Evolutionary conservation across 345 rosid species (phyloP).

Genomic region (Geranium rotundifolium): DNA sequence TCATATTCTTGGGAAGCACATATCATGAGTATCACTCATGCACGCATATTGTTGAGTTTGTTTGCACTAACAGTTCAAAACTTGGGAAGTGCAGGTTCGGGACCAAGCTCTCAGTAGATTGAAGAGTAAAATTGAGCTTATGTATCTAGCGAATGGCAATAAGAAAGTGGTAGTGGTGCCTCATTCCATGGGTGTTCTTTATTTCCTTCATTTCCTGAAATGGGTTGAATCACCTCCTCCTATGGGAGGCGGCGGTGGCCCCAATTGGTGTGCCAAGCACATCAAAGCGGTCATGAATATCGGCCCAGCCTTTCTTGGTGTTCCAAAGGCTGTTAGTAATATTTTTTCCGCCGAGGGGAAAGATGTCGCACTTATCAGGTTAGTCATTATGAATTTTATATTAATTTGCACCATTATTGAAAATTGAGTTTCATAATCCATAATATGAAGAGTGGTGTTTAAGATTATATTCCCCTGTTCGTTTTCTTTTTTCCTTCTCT

Average conservation of each 20-base stretch:
- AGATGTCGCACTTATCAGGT: constrained; percentile 51
- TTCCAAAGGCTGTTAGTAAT: constrained; percentile 51
- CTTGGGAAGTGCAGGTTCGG: constrained; percentile 36
- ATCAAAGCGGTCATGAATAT: constrained; percentile 60
- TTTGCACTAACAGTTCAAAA: constrained; percentile 13
- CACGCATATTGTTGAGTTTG: constrained; percentile 6
- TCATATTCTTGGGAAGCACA: no score
- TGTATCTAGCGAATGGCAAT: constrained; percentile 42
- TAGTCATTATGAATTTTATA: constrained; percentile 6
- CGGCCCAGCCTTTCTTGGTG: constrained; percentile 55
- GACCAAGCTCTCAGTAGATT: constrained; percentile 63
- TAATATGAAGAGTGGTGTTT: background rate
- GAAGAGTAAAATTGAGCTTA: constrained; percentile 67
- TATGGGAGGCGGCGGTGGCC: constrained; percentile 52
- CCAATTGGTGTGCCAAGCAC: constrained; percentile 59
- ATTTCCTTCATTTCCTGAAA: constrained; percentile 76
- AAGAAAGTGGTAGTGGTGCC: constrained; percentile 78
- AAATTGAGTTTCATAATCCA: constrained; percentile 3
- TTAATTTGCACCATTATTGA: background rate
- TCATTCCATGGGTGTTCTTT: constrained; percentile 65
- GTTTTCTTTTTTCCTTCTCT: background rate
- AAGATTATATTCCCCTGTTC: background rate
- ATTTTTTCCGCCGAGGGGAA: constrained; percentile 49
- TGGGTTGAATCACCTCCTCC: constrained; percentile 67
- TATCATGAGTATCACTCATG: background rate